These are phyloP conservation scores for Plasmodium cynomolgi DNA, from an alignment of 169 alveolate genomes.

Conservation along the genomic window DNA sequence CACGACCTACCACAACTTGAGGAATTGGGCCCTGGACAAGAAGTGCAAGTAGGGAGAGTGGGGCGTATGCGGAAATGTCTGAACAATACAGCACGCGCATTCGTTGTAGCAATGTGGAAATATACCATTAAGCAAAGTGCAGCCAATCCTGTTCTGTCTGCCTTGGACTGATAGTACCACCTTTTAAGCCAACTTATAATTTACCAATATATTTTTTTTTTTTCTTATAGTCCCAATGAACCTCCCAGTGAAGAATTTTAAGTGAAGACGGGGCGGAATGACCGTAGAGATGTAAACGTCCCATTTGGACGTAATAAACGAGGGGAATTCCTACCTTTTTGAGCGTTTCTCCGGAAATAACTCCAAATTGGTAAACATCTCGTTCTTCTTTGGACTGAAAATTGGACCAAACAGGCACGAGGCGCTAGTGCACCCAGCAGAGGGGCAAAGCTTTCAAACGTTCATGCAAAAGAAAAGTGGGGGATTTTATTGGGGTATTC, in stretches of 20 bases:
- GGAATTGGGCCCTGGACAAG: conserved; percentile 81
- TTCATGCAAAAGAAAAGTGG: background rate
- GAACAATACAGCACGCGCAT: background rate
- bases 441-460: background rate
- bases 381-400: background rate
- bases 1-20: conserved; percentile 82
- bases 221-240: conserved; percentile 47
- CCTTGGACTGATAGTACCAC: background rate
- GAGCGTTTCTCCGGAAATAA: background rate
- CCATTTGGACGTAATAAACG: background rate
- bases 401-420: background rate
- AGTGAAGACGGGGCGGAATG: background rate
- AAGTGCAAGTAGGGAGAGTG: conserved; percentile 75
- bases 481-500: background rate
- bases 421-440: background rate
- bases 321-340: background rate
- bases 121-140: background rate
- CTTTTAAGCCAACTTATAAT: background rate
- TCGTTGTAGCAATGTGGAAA: background rate
- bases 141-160: background rate
- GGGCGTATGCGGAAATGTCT: background rate
- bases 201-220: background rate
- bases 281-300: background rate
- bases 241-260: conserved; percentile 61
- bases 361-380: background rate